A percentile compares a stretch with the other conserved stretches of the same genome.
phyloP scores from a whole-genome alignment of 768 basidiomycete genomes.

The Tricholoma furcatifolium region DNA sequence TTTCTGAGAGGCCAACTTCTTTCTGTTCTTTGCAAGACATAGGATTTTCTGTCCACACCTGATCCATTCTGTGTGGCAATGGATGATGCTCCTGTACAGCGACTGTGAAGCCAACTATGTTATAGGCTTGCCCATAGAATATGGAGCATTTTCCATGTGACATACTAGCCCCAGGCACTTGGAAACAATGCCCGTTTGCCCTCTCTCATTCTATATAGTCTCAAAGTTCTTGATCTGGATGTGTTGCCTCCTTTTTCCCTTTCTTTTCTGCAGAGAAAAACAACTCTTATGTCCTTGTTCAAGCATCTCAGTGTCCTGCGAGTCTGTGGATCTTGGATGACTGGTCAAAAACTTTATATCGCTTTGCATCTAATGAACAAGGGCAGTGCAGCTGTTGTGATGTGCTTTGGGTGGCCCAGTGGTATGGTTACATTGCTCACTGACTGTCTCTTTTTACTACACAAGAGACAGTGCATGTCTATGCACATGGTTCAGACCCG shows the following conservation, averaged over 20 bases:
- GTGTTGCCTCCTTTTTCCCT: constrained; percentile 68
- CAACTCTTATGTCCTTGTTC: constrained; percentile 87
- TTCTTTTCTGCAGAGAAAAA: constrained; percentile 78
- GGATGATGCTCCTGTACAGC: constrained; percentile 34
- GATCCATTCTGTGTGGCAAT: constrained; percentile 2
- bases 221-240: constrained; percentile 91
- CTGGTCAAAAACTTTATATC: constrained; percentile 81
- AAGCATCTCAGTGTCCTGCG: constrained; percentile 94
- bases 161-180: constrained; percentile 42
- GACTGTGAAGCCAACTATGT: constrained; percentile 72
- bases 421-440: too few species aligned
- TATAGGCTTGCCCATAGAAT: constrained; percentile 78
- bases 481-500: too few species aligned
- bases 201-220: constrained; percentile 60
- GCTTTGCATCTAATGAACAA: constrained; percentile 89
- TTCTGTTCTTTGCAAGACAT: too few species aligned
- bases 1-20: too few species aligned
- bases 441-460: too few species aligned
- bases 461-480: too few species aligned
- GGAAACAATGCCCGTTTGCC: constrained; percentile 13
- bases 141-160: constrained; percentile 87
- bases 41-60: too few species aligned
- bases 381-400: constrained; percentile 82
- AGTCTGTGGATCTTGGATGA: constrained; percentile 87
- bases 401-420: constrained; percentile 82